Evolutionary conservation across 108 stramenopile species (phyloP), one percentile per base, ranked within the genome.

Genomic region (Nitzschia palea): DNA sequence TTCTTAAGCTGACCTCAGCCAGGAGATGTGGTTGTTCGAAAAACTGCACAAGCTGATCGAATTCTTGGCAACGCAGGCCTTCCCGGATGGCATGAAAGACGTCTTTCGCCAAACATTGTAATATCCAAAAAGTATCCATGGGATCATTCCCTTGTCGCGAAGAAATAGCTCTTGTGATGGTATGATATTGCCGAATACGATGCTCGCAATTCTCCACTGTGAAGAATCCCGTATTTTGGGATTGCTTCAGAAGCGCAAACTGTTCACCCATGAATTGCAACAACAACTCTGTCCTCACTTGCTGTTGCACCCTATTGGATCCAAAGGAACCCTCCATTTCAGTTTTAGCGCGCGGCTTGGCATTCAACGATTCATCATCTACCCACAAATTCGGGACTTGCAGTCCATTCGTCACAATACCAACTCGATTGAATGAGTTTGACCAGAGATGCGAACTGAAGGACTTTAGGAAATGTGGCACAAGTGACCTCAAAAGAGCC

Each of bases 191-290:
- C 4, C 44, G 29, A 44, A 35, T 56, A 48, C 93, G 80, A 52
- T 80, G 76, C 15, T 68, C 50, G 17, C 82, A 78, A 76, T 90
- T 95, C 71, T 95, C 89, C 42, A 92, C 70, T 12, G 90, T 91
- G 51, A 70, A 74, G 44, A 71, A 86, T 15, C 66, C 37, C n/a
- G 35, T 20, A 4, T 22, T 60, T 0, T 35, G n/a, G 15, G 30
- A 35, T 43, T 58, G 51, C 23, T 61, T 42, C 3, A 45, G 2
- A 26, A 56, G 53, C 0, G 72, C 61, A 18, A 79, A 35, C 22
- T 79, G 67, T 17, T 28, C 31, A 2, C 74, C 70, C 12, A 71
- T 25, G 10, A 71, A 22, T 10, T 35, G 47, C 5, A 80, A 36
- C 42, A 76, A n/a, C 37, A 64, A 60, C 48, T 75, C 74, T 51